Base-by-base conservation (phyloP, 495 filamentous ascomycete species). In the Viridothelium virens region DNA sequence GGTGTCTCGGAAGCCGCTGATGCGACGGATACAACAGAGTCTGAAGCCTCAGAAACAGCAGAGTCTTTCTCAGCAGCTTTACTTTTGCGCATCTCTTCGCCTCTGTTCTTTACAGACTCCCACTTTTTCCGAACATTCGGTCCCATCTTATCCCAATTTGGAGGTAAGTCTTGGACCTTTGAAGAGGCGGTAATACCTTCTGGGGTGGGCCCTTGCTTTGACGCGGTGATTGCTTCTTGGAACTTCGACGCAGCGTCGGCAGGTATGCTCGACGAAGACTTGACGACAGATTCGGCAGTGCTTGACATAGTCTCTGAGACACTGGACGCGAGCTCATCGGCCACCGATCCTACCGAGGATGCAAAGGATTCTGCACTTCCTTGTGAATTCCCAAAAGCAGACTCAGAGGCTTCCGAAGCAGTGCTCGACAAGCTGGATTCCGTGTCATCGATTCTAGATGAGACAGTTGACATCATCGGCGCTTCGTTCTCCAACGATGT, bases 231-330 rank as follows among this genome's bases (percentile, higher is more conserved):
- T 9, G 53, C 53, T 18, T 59, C 53, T 36, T 59, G 53, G 2
- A 59, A 59, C 18, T 59, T 59, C 34, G 67, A 65, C 9, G 47
- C 34, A 37, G 47, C 62, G 38, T 48, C 44, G 3, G 62, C 62
- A 2, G 25, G 14, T 12, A 70, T 1, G 63, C 66, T 64, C 25
- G 68, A 68, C 3, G 66, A 61, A 14, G 72, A 71, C 1, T 70
- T 71, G 16, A 75, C 65, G 61, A 76, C 68, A 18, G 75, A 72
- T 53, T 70, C 71, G 18, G 79, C 75, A 38, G 72, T 73, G 53
- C 77, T 71, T 14, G 77, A 77, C 12, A 72, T 68, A 18, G 72
- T 74, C 31, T 68, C 75, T 71, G 63, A 61, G 10, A 69, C 44
- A 5, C 64, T 68, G n/a, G 53, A 36, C 31, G 33, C 18, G 53